These are phyloP conservation scores for Leptographium wingfieldii DNA, from an alignment of 2,329 filamentous ascomycete species.

Conservation along the genomic window DNA sequence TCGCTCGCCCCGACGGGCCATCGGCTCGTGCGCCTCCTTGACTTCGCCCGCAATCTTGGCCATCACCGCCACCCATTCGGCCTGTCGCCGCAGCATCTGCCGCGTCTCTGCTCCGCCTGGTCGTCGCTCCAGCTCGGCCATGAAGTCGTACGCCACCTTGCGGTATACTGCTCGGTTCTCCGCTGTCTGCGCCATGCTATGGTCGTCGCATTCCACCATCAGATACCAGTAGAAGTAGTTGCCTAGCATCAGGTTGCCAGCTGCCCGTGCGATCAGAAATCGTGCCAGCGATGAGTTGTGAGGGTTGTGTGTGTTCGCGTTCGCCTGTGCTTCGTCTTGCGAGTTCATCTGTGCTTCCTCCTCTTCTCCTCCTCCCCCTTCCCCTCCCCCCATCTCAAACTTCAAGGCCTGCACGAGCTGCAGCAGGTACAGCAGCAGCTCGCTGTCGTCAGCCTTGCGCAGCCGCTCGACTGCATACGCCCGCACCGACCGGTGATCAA, in stretches of 20 bases:
- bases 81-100: conserved; percentile 70
- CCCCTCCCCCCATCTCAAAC: conserved; percentile 61
- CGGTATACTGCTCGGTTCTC: conserved; percentile 78
- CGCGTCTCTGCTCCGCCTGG: conserved; percentile 60
- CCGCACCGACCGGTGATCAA: conserved; percentile 77
- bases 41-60: conserved; percentile 84
- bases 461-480: conserved; percentile 88
- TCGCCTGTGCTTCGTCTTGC: neutral
- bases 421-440: conserved; percentile 79
- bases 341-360: neutral
- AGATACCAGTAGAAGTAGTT: conserved; percentile 98
- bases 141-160: conserved; percentile 92
- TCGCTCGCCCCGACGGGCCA: conserved; percentile 67
- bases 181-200: conserved; percentile 56
- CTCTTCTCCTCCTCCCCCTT: conserved; percentile 10
- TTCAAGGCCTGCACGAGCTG: conserved; percentile 95
- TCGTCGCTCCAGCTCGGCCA: conserved; percentile 67
- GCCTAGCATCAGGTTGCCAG: conserved; percentile 77
- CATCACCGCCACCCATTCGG: conserved; percentile 75
- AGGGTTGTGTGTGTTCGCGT: conserved; percentile 41
- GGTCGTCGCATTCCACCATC: conserved; percentile 92
- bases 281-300: conserved; percentile 75
- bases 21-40: conserved; percentile 64
- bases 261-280: conserved; percentile 80
- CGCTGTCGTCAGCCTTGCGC: conserved; percentile 83